A percentile compares a stretch with the other conserved stretches of the same genome.
phyloP scores from a whole-genome alignment of 148 eudicot genomes.

The Simmondsia chinensis region DNA sequence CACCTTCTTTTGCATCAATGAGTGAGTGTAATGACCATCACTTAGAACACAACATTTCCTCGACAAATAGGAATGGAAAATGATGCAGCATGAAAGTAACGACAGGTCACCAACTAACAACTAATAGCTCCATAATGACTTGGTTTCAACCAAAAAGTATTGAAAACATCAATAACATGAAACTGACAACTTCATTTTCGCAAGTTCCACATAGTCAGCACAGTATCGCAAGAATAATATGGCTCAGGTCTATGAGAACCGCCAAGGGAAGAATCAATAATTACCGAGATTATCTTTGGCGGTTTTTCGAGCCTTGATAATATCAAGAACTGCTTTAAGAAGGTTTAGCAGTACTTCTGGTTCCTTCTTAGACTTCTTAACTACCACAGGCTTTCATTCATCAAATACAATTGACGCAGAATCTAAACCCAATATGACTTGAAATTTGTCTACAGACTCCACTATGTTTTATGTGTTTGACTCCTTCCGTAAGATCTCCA shows the following conservation, averaged over 20 bases:
- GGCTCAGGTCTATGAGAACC: neutral
- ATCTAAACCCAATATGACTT: constrained; percentile 19
- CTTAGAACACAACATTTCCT: too few species aligned
- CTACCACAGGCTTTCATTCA: constrained; percentile 70
- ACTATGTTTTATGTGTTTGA: constrained; percentile 27
- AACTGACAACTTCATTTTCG: too few species aligned
- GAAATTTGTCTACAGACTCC: constrained; percentile 23
- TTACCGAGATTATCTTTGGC: constrained; percentile 44
- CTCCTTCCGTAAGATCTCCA: constrained; percentile 53
- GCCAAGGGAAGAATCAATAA: neutral
- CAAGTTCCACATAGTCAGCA: too few species aligned
- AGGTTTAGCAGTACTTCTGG: constrained; percentile 64
- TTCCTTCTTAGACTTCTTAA: constrained; percentile 54
- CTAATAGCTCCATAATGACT: too few species aligned
- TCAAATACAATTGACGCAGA: constrained; percentile 34
- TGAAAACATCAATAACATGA: too few species aligned
- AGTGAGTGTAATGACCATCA: too few species aligned
- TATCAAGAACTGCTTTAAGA: constrained; percentile 47
- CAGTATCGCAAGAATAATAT: neutral
- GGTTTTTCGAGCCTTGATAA: constrained; percentile 40
- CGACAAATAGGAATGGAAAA: too few species aligned
- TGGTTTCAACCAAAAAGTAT: too few species aligned
- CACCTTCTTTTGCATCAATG: too few species aligned
- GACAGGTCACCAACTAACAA: too few species aligned
- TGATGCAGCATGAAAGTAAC: too few species aligned